A percentile compares a stretch with the other conserved stretches of the same genome.
These are phyloP conservation scores for Solanum clarkiae DNA, from an alignment of 257 asterid species.

Conservation along the genomic window DNA sequence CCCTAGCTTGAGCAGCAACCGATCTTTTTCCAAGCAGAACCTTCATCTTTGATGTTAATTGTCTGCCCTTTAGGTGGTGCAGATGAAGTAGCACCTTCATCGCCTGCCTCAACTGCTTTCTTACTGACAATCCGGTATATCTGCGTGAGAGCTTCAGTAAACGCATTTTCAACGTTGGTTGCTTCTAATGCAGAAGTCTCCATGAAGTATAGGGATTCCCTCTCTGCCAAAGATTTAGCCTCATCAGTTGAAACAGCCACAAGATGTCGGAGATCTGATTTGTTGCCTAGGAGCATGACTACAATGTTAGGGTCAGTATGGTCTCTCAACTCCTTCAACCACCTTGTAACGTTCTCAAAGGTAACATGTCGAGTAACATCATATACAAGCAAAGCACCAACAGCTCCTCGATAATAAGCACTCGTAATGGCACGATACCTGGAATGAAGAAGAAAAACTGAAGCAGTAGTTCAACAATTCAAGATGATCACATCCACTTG, in stretches of 20 bases:
- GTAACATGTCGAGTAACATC: constrained; percentile 24
- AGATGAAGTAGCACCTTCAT: constrained; percentile 15
- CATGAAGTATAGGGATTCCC: constrained; percentile 25
- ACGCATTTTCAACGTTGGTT: constrained; percentile 23
- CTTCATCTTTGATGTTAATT: constrained; percentile 17
- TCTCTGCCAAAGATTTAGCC: constrained; percentile 18
- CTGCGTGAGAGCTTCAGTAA: constrained; percentile 23
- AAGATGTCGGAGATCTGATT: constrained; percentile 29
- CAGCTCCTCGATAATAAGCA: constrained; percentile 34
- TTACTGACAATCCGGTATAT: constrained; percentile 13
- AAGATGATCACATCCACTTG: neutral
- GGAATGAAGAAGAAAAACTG: neutral
- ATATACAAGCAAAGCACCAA: constrained; percentile 25
- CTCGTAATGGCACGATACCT: constrained; percentile 33
- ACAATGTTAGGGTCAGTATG: constrained; percentile 28
- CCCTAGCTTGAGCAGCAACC: constrained; percentile 26
- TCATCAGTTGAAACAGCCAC: constrained; percentile 24
- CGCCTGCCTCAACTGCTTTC: constrained; percentile 20
- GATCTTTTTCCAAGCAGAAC: constrained; percentile 15
- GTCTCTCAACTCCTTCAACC: constrained; percentile 27
- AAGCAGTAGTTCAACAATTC: neutral
- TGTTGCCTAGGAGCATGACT: constrained; percentile 28
- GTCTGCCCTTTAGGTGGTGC: constrained; percentile 21
- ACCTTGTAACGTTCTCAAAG: constrained; percentile 16
- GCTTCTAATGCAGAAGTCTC: constrained; percentile 29